Evolutionary conservation across 2,329 filamentous ascomycete genomes (phyloP), one percentile per base, ranked within the genome.

Genomic region (Botrytis porri): DNA sequence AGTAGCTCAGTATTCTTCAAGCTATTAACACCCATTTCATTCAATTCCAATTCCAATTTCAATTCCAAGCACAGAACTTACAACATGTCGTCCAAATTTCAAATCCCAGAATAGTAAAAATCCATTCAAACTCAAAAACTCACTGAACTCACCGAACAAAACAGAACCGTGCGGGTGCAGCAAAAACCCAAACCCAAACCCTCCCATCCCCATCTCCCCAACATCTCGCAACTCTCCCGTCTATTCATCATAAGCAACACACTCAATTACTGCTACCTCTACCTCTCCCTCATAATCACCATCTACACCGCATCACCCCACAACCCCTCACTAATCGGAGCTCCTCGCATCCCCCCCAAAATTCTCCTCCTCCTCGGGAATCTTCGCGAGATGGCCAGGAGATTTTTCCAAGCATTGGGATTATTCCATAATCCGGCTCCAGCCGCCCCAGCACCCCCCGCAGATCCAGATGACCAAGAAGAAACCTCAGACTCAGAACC

Each of bases 391-490:
- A 16, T 54, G 7, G n/a, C 25, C 25, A 2, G 12, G 6, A 10
- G 48, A 7, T 54, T 54, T 14, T 7, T 54, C 25, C 2, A n/a
- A 51, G 10, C 10, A n/a, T 14, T 51, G 6, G 22, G 48, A 14
- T 14, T 41, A 41, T 14, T n/a, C 22, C 22, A 25, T 25, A 54
- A 54, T 16, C 48, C 48, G 0, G 1, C 48, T 0, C 5, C 48
- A 0, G 2, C 3, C 1, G 22, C 48, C 1, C 48, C 48, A n/a
- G 8, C 25, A 2, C 2, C 25, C 5, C 12, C 48, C 45, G 22
- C 10, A n/a, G n/a, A n/a, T n/a, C 20, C 45, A 2, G 22, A 48
- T 48, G 1, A 48, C 22, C 20, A 10, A 25, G 22, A 10, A 25
- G 22, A 4, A 0, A 22, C 48, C 22, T 4, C 48, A 0, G 48